Base-by-base conservation (phyloP, 176 grass and related monocot species). In the Carex myosuroides region DNA sequence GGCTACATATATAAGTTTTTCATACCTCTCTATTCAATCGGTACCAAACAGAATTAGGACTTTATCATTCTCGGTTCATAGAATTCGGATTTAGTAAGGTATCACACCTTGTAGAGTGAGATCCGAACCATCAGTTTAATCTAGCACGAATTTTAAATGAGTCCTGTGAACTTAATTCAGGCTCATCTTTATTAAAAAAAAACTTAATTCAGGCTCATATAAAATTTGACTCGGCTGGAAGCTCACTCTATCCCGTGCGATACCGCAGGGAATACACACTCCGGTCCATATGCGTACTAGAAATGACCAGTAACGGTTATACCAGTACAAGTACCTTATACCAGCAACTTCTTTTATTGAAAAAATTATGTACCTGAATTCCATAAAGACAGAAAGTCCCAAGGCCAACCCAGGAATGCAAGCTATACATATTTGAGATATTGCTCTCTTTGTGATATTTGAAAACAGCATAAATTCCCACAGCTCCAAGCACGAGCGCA, bases 331-430 rank as follows among this genome's bases (percentile, higher is more conserved):
- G 9, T 75, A 76, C 3, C 5, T 30, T 24, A 62, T 17, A 16
- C 12, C 8, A 52, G 1, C 12, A 26, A 29, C 2, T 48, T 48
- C 0, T 48, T 50, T 50, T 50, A 50, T 50, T 11, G 9, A 76
- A 16, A 21, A 44, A 42, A n/a, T 22, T 41, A 33, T 82, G 57
- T 87, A 98, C 96, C 89, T 98, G 90, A 66, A 86, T 12, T 0
- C 70, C 94, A 87, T 94, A 97, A 37, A 97, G 85, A 9, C 60
- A 54, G 72, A 97, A 37, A 50, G 92, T 82, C 57, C 72, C 66
- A 55, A 92, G 61, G 20, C 94, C 94, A 35, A 90, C 14, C 94
- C 94, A 97, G 13, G 94, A 89, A 78, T 97, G 94, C 29, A 97
- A 70, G n/a, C 90, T 91, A 88, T 97, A 97, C 81, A 97, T 79